Conservation (phyloP, 2,329 filamentous ascomycete genomes). For the Fusarium miscanthi region DNA sequence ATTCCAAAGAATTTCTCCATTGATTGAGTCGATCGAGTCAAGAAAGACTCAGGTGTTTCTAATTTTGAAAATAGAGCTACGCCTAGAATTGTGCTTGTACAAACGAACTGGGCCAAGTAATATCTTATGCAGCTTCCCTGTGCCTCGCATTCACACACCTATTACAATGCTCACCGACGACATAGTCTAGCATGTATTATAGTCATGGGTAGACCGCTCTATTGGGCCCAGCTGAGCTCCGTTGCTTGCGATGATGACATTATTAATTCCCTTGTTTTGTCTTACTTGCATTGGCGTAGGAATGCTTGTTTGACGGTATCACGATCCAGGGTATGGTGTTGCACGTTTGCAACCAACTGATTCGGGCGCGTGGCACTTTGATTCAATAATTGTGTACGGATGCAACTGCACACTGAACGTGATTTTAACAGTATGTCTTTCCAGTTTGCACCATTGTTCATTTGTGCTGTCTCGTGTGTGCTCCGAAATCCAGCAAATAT, state of each 20-base stretch:
- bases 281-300: not conserved
- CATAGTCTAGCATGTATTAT: not conserved
- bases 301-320: slow-evolving; percentile 3
- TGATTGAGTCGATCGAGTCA: not conserved
- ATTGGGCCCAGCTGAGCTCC: slow-evolving; percentile 15
- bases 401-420: not conserved
- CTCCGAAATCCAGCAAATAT: not conserved
- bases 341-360: not conserved
- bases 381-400: not conserved
- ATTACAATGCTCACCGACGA: slow-evolving; percentile 14
- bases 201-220: slow-evolving; percentile 5
- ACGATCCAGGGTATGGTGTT: slow-evolving; percentile 12
- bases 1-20: slow-evolving; percentile 4
- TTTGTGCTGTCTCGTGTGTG: not conserved
- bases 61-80: slow-evolving; percentile 6
- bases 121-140: slow-evolving; percentile 13
- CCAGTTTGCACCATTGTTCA: not conserved
- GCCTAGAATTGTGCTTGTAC: not conserved
- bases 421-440: not conserved
- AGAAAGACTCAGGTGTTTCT: not conserved
- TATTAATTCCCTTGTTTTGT: slow-evolving; percentile 3
- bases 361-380: not conserved
- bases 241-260: slow-evolving; percentile 19
- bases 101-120: slow-evolving; percentile 1
- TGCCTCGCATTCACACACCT: slow-evolving; percentile 4